Evolutionary conservation across 2,329 filamentous ascomycete genomes (phyloP).

Genomic region (Colletotrichum melonis): DNA sequence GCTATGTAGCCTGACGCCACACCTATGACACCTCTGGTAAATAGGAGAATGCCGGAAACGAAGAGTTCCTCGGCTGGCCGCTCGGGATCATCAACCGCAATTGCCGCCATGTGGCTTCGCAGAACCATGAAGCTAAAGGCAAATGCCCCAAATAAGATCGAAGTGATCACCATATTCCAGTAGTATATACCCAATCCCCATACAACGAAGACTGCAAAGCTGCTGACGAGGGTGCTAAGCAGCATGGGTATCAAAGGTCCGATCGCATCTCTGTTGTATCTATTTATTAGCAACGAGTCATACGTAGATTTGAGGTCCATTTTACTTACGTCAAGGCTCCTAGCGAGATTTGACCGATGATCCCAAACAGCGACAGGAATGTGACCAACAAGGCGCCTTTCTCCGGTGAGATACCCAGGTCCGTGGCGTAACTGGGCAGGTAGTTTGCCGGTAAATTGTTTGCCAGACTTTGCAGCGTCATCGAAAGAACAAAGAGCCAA

Average conservation of each 20-base stretch:
- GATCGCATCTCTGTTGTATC: not conserved
- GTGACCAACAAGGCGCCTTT: conserved; percentile 6
- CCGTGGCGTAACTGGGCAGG: conserved; percentile 14
- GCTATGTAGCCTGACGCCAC: conserved; percentile 18
- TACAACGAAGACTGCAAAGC: not conserved
- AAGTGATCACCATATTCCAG: conserved; percentile 15
- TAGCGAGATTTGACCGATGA: conserved; percentile 6
- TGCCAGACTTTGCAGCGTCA: conserved; percentile 9
- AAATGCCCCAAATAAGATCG: conserved; percentile 18
- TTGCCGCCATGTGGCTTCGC: conserved; percentile 16
- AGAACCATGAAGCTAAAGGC: conserved; percentile 23
- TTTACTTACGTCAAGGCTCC: not conserved
- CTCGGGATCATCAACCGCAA: not conserved
- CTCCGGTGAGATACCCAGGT: conserved; percentile 2
- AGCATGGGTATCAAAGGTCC: conserved; percentile 14
- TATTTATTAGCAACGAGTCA: not conserved
- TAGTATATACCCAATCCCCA: conserved; percentile 14
- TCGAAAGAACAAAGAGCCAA: conserved; percentile 15
- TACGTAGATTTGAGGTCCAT: fast-evolving
- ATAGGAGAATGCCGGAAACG: not conserved
- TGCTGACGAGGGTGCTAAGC: conserved; percentile 13
- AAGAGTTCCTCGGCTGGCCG: not conserved
- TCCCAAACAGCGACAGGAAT: not conserved
- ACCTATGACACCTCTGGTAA: conserved; percentile 15
- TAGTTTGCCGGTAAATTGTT: conserved; percentile 17